Base-by-base conservation (phyloP, 345 rosid genomes). In the Citrus mangshanensis region DNA sequence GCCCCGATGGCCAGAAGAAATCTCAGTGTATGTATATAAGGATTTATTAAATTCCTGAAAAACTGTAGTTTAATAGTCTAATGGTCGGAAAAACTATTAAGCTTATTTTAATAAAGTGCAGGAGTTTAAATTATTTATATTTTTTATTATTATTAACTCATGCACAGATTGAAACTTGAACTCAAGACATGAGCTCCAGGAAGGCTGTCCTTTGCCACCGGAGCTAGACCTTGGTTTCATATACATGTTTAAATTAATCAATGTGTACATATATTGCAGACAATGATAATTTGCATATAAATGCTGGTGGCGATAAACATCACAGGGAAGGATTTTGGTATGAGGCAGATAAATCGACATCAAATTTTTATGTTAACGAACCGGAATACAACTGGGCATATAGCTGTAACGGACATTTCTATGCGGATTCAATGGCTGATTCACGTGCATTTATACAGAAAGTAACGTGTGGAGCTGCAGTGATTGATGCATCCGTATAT, bases 311-410 rank as follows among this genome's bases (percentile, higher is more conserved):
- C 18, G 42, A 21, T 6, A 1, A 35, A 6, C 6, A 7, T 37
- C 0, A 38, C 2, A 38, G 0, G 0, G 42, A 8, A 8, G 12
- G 42, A 38, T 1, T 42, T 9, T 0, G 0, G 49, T 82, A 78
- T 24, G 79, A 78, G 12, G 79, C 64, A 75, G 85, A 82, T 70
- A n/a, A 16, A 2, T 2, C 19, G 1, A 30, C 27, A 3, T n/a
- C 30, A 16, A 40, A 1, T 1, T 82, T 51, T 24, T 22, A 78
- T 24, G 14, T 14, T 30, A 63, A 35, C 37, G 0, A 42, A 12
- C 21, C n/a, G n/a, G n/a, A 21, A 21, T 5, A 4, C 32, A 28
- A 38, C 30, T 82, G 85, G 85, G 85, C 74, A n/a, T 82, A 82
- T 34, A 63, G 40, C 27, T 82, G 85, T 30, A 37, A 54, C 24